A percentile compares a stretch with the other conserved stretches of the same genome.
Conservation (phyloP, 1,139 yeast species). For the Kluyveromyces sp. region DNA sequence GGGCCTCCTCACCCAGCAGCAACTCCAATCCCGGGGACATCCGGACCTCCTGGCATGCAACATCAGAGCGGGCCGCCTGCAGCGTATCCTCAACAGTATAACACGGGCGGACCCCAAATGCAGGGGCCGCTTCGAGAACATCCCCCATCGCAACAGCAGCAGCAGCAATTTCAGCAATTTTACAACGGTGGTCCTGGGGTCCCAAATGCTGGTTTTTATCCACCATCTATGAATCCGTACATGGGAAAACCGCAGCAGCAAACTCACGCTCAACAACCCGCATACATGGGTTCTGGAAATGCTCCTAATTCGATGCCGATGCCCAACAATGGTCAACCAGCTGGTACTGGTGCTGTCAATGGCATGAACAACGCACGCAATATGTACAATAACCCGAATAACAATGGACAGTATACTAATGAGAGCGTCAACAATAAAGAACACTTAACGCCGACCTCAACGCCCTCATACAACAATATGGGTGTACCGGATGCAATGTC, state of each 20-base stretch:
- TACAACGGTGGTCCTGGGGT: constrained; percentile 1
- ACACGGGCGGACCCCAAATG: constrained; percentile 6
- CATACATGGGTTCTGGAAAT: neutral
- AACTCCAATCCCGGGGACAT: neutral
- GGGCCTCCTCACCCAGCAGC: neutral
- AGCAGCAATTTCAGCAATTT: constrained; percentile 10
- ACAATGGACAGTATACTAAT: neutral
- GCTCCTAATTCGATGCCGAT: neutral
- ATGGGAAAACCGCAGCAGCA: constrained; percentile 18
- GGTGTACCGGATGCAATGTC: neutral
- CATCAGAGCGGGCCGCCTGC: neutral
- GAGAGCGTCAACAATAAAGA: neutral
- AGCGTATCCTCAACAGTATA: neutral
- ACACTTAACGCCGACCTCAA: neutral
- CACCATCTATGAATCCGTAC: constrained; percentile 20
- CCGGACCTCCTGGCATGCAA: neutral
- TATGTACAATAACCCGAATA: neutral
- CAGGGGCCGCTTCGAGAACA: constrained; percentile 31
- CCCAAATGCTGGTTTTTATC: constrained; percentile 1
- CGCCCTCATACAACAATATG: constrained; percentile 1
- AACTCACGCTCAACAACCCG: constrained; percentile 11
- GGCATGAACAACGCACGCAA: neutral
- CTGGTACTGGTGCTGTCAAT: constrained; percentile 2
- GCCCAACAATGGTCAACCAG: constrained; percentile 3
- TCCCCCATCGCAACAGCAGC: constrained; percentile 24